phyloP scores from a whole-genome alignment of 768 basidiomycete genomes.

The Lenzites betulinus region DNA sequence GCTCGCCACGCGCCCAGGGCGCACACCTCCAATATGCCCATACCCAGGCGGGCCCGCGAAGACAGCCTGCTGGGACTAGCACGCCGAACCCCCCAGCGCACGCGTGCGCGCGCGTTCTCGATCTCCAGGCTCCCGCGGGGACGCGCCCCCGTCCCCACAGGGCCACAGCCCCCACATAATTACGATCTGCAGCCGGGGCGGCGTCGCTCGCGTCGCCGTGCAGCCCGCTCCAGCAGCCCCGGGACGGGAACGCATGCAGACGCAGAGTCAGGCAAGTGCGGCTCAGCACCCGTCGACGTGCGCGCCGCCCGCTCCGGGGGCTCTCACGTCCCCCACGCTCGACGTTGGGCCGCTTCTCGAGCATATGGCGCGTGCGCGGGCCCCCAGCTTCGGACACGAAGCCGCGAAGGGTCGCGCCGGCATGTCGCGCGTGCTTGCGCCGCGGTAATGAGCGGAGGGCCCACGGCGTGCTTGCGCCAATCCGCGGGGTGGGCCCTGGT shows the following conservation, averaged over 20 bases:
- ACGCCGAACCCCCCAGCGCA: neutral
- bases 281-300: neutral
- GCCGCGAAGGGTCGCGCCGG: neutral
- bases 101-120: too few relatives aligned
- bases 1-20: constrained; percentile 13
- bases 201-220: too few relatives aligned
- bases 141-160: neutral
- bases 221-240: neutral
- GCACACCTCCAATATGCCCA: constrained; percentile 7
- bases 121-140: neutral
- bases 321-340: constrained; percentile 13
- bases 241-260: too few relatives aligned
- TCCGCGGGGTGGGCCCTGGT: neutral
- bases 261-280: neutral
- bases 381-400: too few relatives aligned
- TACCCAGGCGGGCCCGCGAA: constrained; percentile 1
- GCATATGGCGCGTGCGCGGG: constrained; percentile 10
- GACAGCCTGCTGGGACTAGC: neutral
- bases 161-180: neutral
- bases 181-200: too few relatives aligned
- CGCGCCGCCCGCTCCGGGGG: neutral
- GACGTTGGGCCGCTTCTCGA: constrained; percentile 9
- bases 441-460: constrained; percentile 10
- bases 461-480: neutral
- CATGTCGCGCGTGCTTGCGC: neutral